phyloP scores from a whole-genome alignment of 345 rosid genomes.

The Hevea brasiliensis region DNA sequence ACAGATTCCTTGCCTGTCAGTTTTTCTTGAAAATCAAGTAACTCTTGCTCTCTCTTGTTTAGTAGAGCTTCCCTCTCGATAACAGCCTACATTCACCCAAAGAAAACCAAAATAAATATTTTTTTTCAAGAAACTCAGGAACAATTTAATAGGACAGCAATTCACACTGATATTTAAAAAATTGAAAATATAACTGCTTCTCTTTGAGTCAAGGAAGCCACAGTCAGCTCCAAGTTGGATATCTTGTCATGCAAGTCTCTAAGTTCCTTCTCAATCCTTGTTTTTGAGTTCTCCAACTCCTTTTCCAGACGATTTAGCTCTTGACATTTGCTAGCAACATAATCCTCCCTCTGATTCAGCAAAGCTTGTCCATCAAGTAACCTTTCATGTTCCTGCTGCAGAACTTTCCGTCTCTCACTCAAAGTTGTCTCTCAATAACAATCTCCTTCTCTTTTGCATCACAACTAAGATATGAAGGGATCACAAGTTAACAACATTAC shows the following conservation, averaged over 20 bases:
- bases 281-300: constrained; percentile 56
- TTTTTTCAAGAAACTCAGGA: constrained; percentile 1
- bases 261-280: constrained; percentile 51
- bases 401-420: constrained; percentile 66
- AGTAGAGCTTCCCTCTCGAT: constrained; percentile 57
- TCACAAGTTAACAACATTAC: constrained; percentile 5
- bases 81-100: constrained; percentile 46
- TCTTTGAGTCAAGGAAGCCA: constrained; percentile 56
- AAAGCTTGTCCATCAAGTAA: constrained; percentile 72
- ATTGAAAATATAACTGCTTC: constrained; percentile 58
- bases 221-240: constrained; percentile 50
- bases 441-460: constrained; percentile 78
- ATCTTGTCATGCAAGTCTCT: constrained; percentile 53
- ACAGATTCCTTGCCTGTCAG: constrained; percentile 76
- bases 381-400: constrained; percentile 80
- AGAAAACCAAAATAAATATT: constrained; percentile 12
- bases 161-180: not conserved
- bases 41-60: constrained; percentile 67
- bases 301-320: constrained; percentile 62
- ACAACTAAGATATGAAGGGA: constrained; percentile 48
- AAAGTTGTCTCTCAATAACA: constrained; percentile 58
- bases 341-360: constrained; percentile 83
- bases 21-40: constrained; percentile 69
- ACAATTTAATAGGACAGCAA: not conserved
- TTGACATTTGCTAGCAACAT: constrained; percentile 61